Base-by-base conservation (phyloP, 192 early-diverging fungal genomes). In the Piromyces sp. region DNA sequence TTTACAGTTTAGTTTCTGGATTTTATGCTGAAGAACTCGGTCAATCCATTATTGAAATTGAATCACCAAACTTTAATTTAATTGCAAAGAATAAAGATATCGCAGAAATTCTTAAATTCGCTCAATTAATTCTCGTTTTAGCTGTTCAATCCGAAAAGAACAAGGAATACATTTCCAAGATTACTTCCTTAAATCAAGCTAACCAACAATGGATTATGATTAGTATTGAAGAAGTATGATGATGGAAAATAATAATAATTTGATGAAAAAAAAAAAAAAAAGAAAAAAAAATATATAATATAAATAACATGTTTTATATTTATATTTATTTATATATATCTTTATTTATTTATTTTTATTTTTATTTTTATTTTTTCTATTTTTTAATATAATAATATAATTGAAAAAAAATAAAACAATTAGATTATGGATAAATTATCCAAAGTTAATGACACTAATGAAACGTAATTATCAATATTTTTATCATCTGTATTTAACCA, bases 11-110 rank as follows among this genome's bases (percentile, higher is more conserved):
- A 14, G 84, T 98, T 37, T 91, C 90, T 3, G 86, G 90, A 29
- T 97, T 95, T 89, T 95, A 95, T 79, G 95, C 96, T 33, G 95
- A 98, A 51, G 91, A 95, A 3, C 87, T 96, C n/a, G 90, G 92
- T 42, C 91, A 93, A 78, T 87, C 88, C 28, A 87, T 91, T 11
- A 83, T 87, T 0, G 88, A 87, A 29, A 82, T 95, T 19, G 91
- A 89, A 29, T 87, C 88, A 28, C 92, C 93, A 28, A 94, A 97
- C 86, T 87, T 98, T 13, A 94, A 90, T 15, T 86, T 89, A 4
- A 97, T 99, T 84, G 95, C 95, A 79, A 93, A 93, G 82, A 94
- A 96, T 40, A 89, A 86, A 5, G 89, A 97, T 82, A 80, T 84
- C 0, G 81, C 85, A 3, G 96, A 98, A 80, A 84, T 94, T 14